Evolutionary conservation across 2,329 filamentous ascomycete species (phyloP).

Genomic region (Diplodia corticola): DNA sequence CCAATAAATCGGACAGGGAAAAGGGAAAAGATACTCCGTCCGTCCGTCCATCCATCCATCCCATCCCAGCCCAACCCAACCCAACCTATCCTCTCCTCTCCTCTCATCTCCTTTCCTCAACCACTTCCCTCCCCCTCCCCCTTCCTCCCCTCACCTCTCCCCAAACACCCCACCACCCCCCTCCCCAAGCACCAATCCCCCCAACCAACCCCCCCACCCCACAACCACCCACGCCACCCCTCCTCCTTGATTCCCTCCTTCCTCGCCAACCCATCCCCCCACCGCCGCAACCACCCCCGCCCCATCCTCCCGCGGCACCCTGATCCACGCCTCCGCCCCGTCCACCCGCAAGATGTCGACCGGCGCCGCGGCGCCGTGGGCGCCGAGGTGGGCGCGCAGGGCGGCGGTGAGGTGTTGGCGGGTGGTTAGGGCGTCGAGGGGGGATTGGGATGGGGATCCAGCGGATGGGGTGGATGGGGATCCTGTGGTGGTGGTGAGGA

Average conservation of each 20-base stretch:
- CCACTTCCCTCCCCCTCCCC: too few species aligned
- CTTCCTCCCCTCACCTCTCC: background rate
- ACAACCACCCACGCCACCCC: slow-evolving; percentile 6
- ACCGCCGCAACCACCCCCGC: background rate
- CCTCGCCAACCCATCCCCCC: background rate
- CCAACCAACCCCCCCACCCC: slow-evolving; percentile 20
- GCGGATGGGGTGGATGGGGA: too few species aligned
- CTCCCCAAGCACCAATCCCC: background rate
- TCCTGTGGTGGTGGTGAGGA: background rate
- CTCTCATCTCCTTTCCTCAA: too few species aligned
- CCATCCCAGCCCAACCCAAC: too few species aligned
- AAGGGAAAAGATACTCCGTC: too few species aligned
- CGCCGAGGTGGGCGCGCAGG: slow-evolving; percentile 66
- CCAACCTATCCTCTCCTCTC: too few species aligned
- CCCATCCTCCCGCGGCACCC: slow-evolving; percentile 6
- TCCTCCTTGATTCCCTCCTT: background rate
- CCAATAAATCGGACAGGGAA: too few species aligned
- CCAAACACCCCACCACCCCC: background rate
- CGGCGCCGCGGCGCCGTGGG: slow-evolving; percentile 65
- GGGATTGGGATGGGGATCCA: too few species aligned
- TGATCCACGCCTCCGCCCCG: slow-evolving; percentile 40
- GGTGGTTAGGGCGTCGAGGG: slow-evolving; percentile 61
- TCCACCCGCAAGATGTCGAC: slow-evolving; percentile 69
- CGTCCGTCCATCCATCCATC: background rate
- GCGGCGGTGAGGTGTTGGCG: slow-evolving; percentile 64